A percentile compares a stretch with the other conserved stretches of the same genome.
Evolutionary conservation across 306 rosid genomes (phyloP).

Genomic region (Luffa aegyptiaca): DNA sequence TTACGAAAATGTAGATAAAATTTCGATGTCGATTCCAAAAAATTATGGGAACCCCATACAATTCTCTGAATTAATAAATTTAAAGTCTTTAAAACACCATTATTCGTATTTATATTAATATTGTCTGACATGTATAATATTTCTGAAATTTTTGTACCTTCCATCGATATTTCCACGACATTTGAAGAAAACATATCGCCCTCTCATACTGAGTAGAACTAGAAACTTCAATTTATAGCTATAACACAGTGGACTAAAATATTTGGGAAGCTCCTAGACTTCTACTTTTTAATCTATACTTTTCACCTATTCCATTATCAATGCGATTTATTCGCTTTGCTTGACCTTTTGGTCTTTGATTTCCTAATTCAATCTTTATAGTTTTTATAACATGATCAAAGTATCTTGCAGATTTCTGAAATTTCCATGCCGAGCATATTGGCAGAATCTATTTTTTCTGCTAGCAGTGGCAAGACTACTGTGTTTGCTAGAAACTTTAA

Average conservation of each 20-base stretch:
- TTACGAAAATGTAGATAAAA: background rate
- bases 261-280: background rate
- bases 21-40: background rate
- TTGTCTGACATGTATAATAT: background rate
- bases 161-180: background rate
- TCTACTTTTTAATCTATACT: background rate
- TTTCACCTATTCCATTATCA: background rate
- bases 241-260: background rate
- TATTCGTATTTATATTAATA: background rate
- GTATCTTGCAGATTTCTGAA: conserved; percentile 52
- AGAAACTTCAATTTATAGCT: background rate
- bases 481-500: conserved; percentile 41
- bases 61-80: background rate
- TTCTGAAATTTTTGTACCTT: background rate
- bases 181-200: background rate
- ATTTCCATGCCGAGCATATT: conserved; percentile 58
- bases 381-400: background rate
- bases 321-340: background rate
- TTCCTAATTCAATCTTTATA: background rate
- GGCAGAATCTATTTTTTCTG: conserved; percentile 63
- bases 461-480: conserved; percentile 42
- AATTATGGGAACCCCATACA: background rate
- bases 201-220: background rate
- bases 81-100: background rate
- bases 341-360: background rate